Evolutionary conservation across 495 filamentous ascomycete species (phyloP), one percentile per base, ranked within the genome.

Genomic region (Chaetomidium leptoderma): DNA sequence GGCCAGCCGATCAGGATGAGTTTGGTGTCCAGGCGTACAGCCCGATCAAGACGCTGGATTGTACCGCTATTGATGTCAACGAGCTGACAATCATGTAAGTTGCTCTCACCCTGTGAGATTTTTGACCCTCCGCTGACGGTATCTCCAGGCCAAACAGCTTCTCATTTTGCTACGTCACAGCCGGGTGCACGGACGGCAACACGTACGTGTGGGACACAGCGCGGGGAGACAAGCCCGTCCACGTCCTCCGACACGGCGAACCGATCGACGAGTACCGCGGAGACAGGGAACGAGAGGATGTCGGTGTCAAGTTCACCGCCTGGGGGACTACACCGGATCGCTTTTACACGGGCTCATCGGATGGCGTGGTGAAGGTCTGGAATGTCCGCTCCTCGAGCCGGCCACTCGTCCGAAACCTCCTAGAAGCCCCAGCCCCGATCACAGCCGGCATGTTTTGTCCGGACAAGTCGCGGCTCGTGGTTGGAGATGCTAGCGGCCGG

Each of bases 271-370:
- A 86, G 23, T 72, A 84, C 1, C 72, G 81, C 32, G 81, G 81
- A 0, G 64, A 79, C 21, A 74, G 84, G 19, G 90, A 95, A 61
- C 62, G 77, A 5, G 81, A 82, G 21, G 93, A 97, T 65, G 85
- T 86, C 0, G 93, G 93, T 0, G 85, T 96, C 5, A 86, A 87
- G 35, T 86, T 93, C 59, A 83, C 83, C 1, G 73, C 88, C 1
- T 98, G 92, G 92, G 91, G 87, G 2, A 76, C 78, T 3, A 79
- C 78, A 0, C 71, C 78, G 6, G 83, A 88, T 48, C 77, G 87
- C 0, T 82, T 97, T 44, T 96, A 92, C 64, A 95, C 89, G n/a
- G 93, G 92, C 3, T 86, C 86, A 3, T 93, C 91, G 0, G 93
- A 98, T 66, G 92, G 93, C 1, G 75, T 87, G 0, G 77, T 98